These are phyloP conservation scores for Gremmenia infestans DNA, from an alignment of 2,329 filamentous ascomycete species.

Conservation along the genomic window DNA sequence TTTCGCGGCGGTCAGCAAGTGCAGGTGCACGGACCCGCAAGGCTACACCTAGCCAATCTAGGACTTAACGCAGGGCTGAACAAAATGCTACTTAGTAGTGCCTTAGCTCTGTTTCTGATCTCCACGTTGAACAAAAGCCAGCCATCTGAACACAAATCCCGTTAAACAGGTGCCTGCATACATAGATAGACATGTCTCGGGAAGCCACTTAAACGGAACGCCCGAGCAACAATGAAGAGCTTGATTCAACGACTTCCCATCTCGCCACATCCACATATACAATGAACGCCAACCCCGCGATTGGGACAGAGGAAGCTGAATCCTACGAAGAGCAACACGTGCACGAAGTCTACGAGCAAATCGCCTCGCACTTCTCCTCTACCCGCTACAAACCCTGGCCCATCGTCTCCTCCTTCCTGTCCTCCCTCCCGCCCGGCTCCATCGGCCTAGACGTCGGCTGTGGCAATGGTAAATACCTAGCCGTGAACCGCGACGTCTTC, in stretches of 20 bases:
- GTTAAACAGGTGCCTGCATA: not conserved
- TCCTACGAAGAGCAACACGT: conserved; percentile 83
- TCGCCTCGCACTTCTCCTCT: conserved; percentile 77
- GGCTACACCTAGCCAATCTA: not conserved
- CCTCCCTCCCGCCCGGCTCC: conserved; percentile 58
- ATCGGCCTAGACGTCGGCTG: conserved; percentile 90
- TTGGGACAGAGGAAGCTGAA: conserved; percentile 29
- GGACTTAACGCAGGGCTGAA: not conserved
- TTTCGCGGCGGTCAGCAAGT: not conserved
- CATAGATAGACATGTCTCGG: conserved; percentile 14
- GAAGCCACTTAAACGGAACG: conserved; percentile 8
- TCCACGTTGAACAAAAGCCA: not conserved
- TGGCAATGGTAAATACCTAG: conserved; percentile 93
- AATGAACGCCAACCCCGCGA: not conserved
- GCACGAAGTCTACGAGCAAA: conserved; percentile 85
- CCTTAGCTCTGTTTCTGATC: not conserved
- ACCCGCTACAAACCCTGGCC: conserved; percentile 87
- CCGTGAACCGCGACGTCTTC: conserved; percentile 71
- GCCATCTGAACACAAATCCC: conserved; percentile 1
- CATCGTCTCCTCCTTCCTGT: conserved; percentile 75
- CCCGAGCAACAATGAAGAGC: conserved; percentile 11
- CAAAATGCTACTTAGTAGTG: not conserved
- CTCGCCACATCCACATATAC: not conserved
- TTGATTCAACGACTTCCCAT: conserved; percentile 18
- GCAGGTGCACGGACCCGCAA: not conserved